These are phyloP conservation scores for Xylaria arbuscula DNA, from an alignment of 2,329 filamentous ascomycete species.

Conservation along the genomic window DNA sequence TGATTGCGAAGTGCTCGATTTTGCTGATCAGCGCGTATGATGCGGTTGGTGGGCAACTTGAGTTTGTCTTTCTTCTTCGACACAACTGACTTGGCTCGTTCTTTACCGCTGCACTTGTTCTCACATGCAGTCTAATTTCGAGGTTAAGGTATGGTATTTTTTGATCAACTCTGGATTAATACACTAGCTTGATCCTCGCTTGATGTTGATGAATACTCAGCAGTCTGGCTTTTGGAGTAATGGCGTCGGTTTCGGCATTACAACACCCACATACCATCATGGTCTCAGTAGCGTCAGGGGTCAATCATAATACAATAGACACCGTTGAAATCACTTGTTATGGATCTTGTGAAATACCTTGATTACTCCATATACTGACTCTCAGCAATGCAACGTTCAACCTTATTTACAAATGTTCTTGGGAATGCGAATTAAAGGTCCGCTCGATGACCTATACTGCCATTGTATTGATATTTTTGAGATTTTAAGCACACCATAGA, in stretches of 20 bases:
- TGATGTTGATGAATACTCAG: slow-evolving; percentile 37
- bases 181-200: slow-evolving; percentile 35
- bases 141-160: slow-evolving; percentile 1
- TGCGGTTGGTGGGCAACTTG: slow-evolving; percentile 14
- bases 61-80: slow-evolving; percentile 30
- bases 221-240: slow-evolving; percentile 44
- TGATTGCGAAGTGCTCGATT: slow-evolving; percentile 90
- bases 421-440: not conserved
- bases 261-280: slow-evolving; percentile 39
- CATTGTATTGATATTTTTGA: slow-evolving; percentile 14
- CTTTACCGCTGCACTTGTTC: slow-evolving; percentile 20
- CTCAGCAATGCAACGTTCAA: not conserved
- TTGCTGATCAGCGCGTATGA: slow-evolving; percentile 77
- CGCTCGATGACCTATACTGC: slow-evolving; percentile 2
- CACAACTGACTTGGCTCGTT: slow-evolving; percentile 24
- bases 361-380: not conserved
- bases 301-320: slow-evolving; percentile 43
- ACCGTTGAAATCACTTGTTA: slow-evolving; percentile 17
- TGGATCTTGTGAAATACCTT: slow-evolving; percentile 3
- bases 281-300: slow-evolving; percentile 37
- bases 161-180: slow-evolving; percentile 14
- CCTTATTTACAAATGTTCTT: not conserved
- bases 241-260: slow-evolving; percentile 44
- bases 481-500: not conserved
- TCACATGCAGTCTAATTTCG: slow-evolving; percentile 2